A percentile compares a stretch with the other conserved stretches of the same genome.
Conservation (phyloP, 306 rosid genomes). For the Castanea mollissima region DNA sequence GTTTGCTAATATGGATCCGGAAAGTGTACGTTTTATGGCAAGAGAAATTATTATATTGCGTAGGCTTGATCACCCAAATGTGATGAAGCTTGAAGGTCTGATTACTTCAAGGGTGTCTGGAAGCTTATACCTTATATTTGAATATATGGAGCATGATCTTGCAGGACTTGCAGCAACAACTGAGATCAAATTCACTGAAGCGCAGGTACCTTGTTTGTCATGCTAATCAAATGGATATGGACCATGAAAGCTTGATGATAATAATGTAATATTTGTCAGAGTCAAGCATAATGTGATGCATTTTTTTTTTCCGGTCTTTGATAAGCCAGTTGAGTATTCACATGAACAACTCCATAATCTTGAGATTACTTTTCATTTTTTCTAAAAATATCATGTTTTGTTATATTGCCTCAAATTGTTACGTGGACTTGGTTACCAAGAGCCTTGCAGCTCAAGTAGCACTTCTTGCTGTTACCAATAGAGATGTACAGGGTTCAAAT, state of each 20-base stretch:
- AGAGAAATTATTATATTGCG: slow-evolving; percentile 70
- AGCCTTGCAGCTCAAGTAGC: no score
- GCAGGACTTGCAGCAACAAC: slow-evolving; percentile 62
- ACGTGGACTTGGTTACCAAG: no score
- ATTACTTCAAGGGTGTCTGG: slow-evolving; percentile 82
- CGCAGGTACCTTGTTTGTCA: slow-evolving; percentile 50
- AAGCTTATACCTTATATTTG: slow-evolving; percentile 81
- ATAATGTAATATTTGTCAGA: background rate
- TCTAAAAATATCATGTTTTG: background rate
- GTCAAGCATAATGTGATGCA: background rate
- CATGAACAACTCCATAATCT: background rate
- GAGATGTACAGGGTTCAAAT: no score
- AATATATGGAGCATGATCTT: slow-evolving; percentile 92
- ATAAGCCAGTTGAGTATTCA: background rate
- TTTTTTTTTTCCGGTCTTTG: background rate
- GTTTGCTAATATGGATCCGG: slow-evolving; percentile 79
- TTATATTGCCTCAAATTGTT: background rate
- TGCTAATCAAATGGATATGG: slow-evolving; percentile 1
- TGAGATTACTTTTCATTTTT: background rate
- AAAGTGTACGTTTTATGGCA: slow-evolving; percentile 88
- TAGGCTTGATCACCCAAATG: slow-evolving; percentile 87
- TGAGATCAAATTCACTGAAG: slow-evolving; percentile 62
- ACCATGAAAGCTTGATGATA: background rate
- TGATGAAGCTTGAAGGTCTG: slow-evolving; percentile 88
- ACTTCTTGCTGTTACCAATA: no score